Base-by-base conservation (phyloP, 2,329 filamentous ascomycete species). In the Pseudocercospora macadamiae region DNA sequence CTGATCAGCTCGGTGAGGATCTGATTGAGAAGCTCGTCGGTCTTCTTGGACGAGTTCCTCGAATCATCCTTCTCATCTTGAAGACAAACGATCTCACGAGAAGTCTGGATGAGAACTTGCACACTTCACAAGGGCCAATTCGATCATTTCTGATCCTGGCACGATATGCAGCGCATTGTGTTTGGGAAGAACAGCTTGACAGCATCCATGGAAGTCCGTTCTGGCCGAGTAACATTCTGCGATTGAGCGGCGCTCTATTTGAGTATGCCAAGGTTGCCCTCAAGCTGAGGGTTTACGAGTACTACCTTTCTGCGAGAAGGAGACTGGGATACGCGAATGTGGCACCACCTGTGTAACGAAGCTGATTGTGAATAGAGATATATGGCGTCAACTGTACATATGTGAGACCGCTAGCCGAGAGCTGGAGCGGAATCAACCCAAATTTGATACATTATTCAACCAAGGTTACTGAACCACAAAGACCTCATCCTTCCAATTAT, bases 81-180 rank as follows among this genome's bases (percentile, higher is more conserved):
- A 99, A 99, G 79, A 99, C 95, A 2, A 99, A 99, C 73, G 95
- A 99, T 76, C 80, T 99, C 36, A 99, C 95, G 14, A 87, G 95
- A 64, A 95, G 89, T 68, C 83, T 99, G 16, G 95, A 99, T 73
- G 95, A 99, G 79, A 93, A 89, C 71, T 80, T 96, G 34, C 89
- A 93, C 55, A 95, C 90, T 0, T 82, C 84, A 5, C 76, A 86
- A 67, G 85, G 86, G 1, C 84, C 85, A 1, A 76, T 85, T 49
- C 79, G 85, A 32, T 84, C 82, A 3, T 87, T 88, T 70, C 76
- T 88, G 62, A 88, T 88, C 59, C 81, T 88, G 23, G 86, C 85
- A 4, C 80, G 81, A 32, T 88, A 88, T 68, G 86, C 85, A 16
- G 84, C 83, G 14, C 78, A 83, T 42, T 83, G 82, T 7, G 84